Evolutionary conservation across 306 rosid species (phyloP).

Genomic region (Prunus fruticosa): DNA sequence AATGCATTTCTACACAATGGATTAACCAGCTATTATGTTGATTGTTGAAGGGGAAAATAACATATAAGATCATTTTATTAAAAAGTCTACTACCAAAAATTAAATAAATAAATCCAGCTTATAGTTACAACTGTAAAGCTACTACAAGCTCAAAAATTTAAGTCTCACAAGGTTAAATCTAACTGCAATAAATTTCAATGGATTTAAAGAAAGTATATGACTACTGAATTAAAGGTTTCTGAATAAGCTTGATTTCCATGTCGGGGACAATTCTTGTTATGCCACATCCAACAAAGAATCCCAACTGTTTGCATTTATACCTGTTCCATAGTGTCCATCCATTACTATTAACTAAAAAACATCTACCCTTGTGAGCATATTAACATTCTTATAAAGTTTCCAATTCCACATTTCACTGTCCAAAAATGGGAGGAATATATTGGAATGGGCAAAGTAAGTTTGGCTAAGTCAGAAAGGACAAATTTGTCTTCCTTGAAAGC

Average conservation of each 20-base stretch:
- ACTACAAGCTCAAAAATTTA: not conserved
- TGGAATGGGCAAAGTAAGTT: not conserved
- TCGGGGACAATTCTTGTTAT: not conserved
- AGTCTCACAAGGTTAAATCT: not conserved
- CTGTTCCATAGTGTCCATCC: not conserved
- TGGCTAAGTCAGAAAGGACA: not conserved
- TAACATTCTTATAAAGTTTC: not conserved
- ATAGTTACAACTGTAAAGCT: not conserved
- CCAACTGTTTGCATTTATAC: not conserved
- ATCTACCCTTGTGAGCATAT: not conserved
- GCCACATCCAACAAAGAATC: not conserved
- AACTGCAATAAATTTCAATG: not conserved
- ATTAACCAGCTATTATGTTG: not conserved
- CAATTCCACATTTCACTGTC: not conserved
- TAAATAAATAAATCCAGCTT: not conserved
- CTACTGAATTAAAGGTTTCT: not conserved
- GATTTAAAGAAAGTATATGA: not conserved
- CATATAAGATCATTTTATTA: not conserved
- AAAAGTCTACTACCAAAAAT: not conserved
- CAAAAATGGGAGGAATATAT: not conserved
- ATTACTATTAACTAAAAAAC: not conserved
- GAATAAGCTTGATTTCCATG: not conserved
- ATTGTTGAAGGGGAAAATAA: not conserved
- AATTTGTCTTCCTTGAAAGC: not conserved
- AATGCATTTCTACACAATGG: not conserved